phyloP scores from a whole-genome alignment of 495 filamentous ascomycete genomes.

The Lasiosphaeriaceae sp. region DNA sequence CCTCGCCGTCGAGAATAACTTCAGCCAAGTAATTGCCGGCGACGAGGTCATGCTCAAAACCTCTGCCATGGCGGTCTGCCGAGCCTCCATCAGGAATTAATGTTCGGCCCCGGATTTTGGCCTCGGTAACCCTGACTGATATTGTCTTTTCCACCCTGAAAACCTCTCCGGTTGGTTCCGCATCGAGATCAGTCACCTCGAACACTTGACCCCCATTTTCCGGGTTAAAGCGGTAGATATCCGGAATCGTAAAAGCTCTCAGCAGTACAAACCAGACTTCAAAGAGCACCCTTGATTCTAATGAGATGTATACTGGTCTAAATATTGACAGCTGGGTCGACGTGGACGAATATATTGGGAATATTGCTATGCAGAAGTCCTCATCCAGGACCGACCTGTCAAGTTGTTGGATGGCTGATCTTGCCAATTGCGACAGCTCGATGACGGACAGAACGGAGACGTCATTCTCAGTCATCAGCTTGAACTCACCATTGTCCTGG shows the following conservation, averaged over 20 bases:
- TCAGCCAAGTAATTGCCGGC: slow-evolving; percentile 77
- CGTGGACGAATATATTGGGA: slow-evolving; percentile 69
- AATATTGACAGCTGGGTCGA: slow-evolving; percentile 60
- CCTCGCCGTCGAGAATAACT: slow-evolving; percentile 85
- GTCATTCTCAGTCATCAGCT: slow-evolving; percentile 80
- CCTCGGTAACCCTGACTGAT: slow-evolving; percentile 53
- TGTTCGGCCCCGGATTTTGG: slow-evolving; percentile 44
- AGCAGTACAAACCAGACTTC: slow-evolving; percentile 97
- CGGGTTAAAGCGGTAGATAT: slow-evolving; percentile 66
- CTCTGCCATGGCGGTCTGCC: slow-evolving; percentile 31
- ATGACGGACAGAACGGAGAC: slow-evolving; percentile 73
- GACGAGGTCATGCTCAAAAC: slow-evolving; percentile 30
- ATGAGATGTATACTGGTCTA: slow-evolving; percentile 74
- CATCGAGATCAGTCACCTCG: slow-evolving; percentile 38
- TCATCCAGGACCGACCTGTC: slow-evolving; percentile 90
- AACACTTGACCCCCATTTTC: slow-evolving; percentile 32
- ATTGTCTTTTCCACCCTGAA: slow-evolving; percentile 60
- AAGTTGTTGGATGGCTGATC: slow-evolving; percentile 84
- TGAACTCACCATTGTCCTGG: slow-evolving; percentile 92
- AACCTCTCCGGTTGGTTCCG: slow-evolving; percentile 40
- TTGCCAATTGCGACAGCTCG: slow-evolving; percentile 82
- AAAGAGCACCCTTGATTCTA: slow-evolving; percentile 84
- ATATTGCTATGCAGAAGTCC: slow-evolving; percentile 92
- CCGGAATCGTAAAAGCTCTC: slow-evolving; percentile 88
- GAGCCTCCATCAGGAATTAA: slow-evolving; percentile 25